These are phyloP conservation scores for Pseudogymnoascus sp. DNA, from an alignment of 2,329 filamentous ascomycete genomes.

Conservation along the genomic window DNA sequence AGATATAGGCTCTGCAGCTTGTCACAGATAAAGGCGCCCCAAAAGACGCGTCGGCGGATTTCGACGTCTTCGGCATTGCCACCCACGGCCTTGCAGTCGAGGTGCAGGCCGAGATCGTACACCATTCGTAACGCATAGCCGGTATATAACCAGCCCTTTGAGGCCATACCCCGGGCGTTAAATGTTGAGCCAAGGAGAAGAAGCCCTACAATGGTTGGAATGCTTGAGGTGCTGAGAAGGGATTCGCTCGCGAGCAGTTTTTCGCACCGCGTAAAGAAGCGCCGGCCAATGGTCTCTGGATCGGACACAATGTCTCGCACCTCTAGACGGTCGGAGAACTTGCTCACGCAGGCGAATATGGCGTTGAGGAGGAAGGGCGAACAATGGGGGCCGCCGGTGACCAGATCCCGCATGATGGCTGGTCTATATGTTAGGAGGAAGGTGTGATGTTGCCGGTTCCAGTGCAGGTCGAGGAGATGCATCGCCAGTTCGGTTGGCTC, in stretches of 20 bases:
- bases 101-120: conserved; percentile 32
- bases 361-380: conserved; percentile 33
- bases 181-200: conserved; percentile 24
- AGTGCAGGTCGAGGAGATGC: conserved; percentile 32
- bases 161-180: conserved; percentile 21
- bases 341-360: conserved; percentile 26
- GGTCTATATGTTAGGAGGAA: conserved; percentile 33
- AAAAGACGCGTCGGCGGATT: conserved; percentile 27
- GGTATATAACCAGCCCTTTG: conserved; percentile 30
- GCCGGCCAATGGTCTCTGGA: conserved; percentile 18
- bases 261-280: conserved; percentile 21
- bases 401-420: conserved; percentile 31
- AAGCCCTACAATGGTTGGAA: conserved; percentile 23
- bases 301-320: conserved; percentile 18
- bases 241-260: conserved; percentile 18
- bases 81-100: conserved; percentile 27
- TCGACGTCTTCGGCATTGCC: conserved; percentile 24
- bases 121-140: conserved; percentile 35
- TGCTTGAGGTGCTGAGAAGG: conserved; percentile 17
- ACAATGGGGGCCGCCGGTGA: conserved; percentile 28
- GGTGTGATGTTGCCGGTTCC: conserved; percentile 32
- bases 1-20: conserved; percentile 27
- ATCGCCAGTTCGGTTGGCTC: conserved; percentile 26
- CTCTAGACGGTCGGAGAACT: conserved; percentile 22
- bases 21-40: conserved; percentile 28